Evolutionary conservation across 176 grass and related monocot species (phyloP).

Genomic region (Hyparrhenia diplandra): DNA sequence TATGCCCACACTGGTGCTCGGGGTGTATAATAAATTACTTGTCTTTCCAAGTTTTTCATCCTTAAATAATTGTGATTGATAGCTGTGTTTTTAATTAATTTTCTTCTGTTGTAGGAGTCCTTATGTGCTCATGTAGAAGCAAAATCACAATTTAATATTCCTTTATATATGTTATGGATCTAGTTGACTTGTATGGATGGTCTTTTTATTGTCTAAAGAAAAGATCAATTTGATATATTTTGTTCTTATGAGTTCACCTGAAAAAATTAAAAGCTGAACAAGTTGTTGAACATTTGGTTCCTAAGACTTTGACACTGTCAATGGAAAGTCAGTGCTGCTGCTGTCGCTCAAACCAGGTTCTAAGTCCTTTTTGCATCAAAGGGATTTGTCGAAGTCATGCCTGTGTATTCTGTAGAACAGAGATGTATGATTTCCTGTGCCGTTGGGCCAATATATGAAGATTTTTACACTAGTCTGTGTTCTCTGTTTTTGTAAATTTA

Average conservation of each 20-base stretch:
- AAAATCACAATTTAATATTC: neutral
- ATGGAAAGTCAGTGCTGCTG: neutral
- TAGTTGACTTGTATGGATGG: neutral
- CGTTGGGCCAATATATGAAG: neutral
- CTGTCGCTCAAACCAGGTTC: neutral
- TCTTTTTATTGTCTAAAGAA: neutral
- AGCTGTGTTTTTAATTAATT: neutral
- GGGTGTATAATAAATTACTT: too few relatives aligned
- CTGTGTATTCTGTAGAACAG: neutral
- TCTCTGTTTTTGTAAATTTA: constrained; percentile 2
- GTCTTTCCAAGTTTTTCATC: neutral
- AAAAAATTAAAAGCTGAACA: neutral
- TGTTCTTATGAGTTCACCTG: neutral
- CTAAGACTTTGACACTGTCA: neutral
- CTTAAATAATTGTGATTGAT: neutral
- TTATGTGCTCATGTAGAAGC: neutral
- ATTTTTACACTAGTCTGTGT: neutral
- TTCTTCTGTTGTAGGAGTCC: neutral
- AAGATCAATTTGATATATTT: neutral
- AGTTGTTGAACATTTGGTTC: neutral
- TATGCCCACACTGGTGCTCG: neutral
- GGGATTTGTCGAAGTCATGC: neutral
- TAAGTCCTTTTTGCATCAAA: neutral
- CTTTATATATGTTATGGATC: neutral
- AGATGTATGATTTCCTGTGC: neutral